Evolutionary conservation across 2,329 filamentous ascomycete genomes (phyloP).

Genomic region (Hirsutella rhossiliensis): DNA sequence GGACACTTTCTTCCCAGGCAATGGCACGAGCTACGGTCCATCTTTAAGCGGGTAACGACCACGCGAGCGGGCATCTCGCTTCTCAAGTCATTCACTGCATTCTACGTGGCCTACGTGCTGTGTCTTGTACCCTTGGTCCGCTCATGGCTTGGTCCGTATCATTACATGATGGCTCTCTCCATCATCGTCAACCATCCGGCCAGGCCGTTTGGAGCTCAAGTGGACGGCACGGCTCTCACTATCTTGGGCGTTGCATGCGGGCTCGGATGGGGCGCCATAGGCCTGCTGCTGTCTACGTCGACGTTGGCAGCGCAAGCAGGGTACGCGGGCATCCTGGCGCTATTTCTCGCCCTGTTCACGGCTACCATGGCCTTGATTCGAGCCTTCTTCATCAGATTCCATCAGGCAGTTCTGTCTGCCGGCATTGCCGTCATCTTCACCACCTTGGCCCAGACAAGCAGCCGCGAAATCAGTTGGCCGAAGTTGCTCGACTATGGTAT

Average conservation of each 20-base stretch:
- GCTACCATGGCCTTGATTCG: conserved; percentile 37
- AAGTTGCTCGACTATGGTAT: conserved; percentile 41
- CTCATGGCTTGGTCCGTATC: conserved; percentile 39
- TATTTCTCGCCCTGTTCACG: conserved; percentile 42
- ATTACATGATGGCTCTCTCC: conserved; percentile 44
- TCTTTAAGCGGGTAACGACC: conserved; percentile 27
- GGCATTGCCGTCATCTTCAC: conserved; percentile 44
- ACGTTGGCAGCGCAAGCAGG: conserved; percentile 30
- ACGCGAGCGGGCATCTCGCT: conserved; percentile 39
- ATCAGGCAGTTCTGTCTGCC: conserved; percentile 41
- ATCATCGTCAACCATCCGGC: conserved; percentile 46
- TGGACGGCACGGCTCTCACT: conserved; percentile 42
- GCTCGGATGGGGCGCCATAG: conserved; percentile 42
- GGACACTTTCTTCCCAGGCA: conserved; percentile 35
- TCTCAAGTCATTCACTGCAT: conserved; percentile 41
- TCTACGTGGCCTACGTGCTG: conserved; percentile 41
- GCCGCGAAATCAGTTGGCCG: conserved; percentile 29
- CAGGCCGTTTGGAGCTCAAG: conserved; percentile 41
- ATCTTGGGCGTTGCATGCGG: conserved; percentile 40
- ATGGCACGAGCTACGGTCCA: conserved; percentile 28
- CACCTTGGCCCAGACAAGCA: conserved; percentile 36
- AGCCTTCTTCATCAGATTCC: conserved; percentile 42
- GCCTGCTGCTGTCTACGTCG: conserved; percentile 39
- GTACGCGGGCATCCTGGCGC: conserved; percentile 41
- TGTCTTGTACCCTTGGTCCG: conserved; percentile 37